A percentile compares a stretch with the other conserved stretches of the same genome.
Evolutionary conservation across 805 yeast genomes (phyloP).

Genomic region (Brettanomyces anomalus): DNA sequence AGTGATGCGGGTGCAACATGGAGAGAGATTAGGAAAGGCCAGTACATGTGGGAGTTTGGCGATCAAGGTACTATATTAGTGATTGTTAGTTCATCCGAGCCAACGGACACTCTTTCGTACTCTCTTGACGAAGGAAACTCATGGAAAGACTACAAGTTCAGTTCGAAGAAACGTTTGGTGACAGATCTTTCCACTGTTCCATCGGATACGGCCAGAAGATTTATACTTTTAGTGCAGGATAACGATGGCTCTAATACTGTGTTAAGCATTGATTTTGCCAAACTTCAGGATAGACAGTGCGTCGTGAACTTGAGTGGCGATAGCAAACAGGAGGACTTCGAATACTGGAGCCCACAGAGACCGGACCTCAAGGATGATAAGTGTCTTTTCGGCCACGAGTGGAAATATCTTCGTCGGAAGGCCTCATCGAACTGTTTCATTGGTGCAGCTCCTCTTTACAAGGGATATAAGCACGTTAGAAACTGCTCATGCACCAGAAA

Average conservation of each 20-base stretch:
- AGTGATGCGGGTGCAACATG: slow-evolving; percentile 90
- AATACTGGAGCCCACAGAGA: slow-evolving; percentile 52
- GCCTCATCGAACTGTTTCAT: slow-evolving; percentile 61
- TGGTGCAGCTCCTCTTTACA: slow-evolving; percentile 49
- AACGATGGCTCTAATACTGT: slow-evolving; percentile 24
- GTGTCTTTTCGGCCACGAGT: slow-evolving; percentile 68
- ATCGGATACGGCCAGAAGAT: slow-evolving; percentile 76
- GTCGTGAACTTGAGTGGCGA: slow-evolving; percentile 34
- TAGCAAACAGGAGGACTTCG: slow-evolving; percentile 37
- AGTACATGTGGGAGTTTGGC: slow-evolving; percentile 90
- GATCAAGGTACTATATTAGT: slow-evolving; percentile 88
- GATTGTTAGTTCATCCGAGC: slow-evolving; percentile 48
- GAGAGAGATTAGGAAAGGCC: slow-evolving; percentile 69
- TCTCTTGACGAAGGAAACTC: slow-evolving; percentile 74
- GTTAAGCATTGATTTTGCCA: slow-evolving; percentile 50
- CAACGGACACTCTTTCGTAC: slow-evolving; percentile 50
- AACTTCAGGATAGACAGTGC: slow-evolving; percentile 47
- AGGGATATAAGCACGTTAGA: slow-evolving; percentile 46
- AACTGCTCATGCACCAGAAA: slow-evolving; percentile 80
- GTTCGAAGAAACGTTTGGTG: slow-evolving; percentile 38
- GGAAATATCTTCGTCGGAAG: slow-evolving; percentile 48
- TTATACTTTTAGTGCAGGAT: slow-evolving; percentile 53
- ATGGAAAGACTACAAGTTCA: slow-evolving; percentile 63
- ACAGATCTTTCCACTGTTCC: slow-evolving; percentile 85
- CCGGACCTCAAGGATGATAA: slow-evolving; percentile 35